phyloP scores from a whole-genome alignment of 805 yeast genomes.

The Nadsonia fulvescens region DNA sequence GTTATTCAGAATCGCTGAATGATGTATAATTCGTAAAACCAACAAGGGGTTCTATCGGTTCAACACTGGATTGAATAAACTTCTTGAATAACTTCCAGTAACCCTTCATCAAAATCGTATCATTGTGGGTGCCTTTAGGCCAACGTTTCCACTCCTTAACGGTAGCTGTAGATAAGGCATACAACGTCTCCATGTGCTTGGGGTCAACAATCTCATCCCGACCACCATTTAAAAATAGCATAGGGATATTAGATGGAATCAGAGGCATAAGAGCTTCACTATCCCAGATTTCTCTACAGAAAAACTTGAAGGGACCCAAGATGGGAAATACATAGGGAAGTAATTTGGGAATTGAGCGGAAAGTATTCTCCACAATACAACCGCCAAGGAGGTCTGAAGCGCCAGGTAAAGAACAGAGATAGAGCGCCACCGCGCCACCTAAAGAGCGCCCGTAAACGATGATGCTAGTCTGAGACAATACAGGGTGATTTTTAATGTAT shows the following conservation, averaged over 20 bases:
- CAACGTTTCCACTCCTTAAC: constrained; percentile 37
- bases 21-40: no score
- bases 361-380: constrained; percentile 72
- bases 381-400: constrained; percentile 37
- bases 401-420: constrained; percentile 40
- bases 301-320: constrained; percentile 31
- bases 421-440: constrained; percentile 89
- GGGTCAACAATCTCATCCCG: constrained; percentile 90
- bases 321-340: constrained; percentile 53
- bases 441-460: constrained; percentile 74
- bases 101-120: constrained; percentile 53
- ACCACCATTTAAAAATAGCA: constrained; percentile 53
- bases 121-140: constrained; percentile 59
- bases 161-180: constrained; percentile 29
- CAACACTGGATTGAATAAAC: constrained; percentile 18
- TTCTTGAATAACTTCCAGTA: constrained; percentile 59
- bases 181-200: constrained; percentile 48
- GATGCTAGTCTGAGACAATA: constrained; percentile 32
- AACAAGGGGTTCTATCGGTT: background rate
- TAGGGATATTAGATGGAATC: constrained; percentile 39
- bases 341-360: constrained; percentile 46
- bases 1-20: no score
- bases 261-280: constrained; percentile 41
- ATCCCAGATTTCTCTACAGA: constrained; percentile 75
- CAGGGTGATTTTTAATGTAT: constrained; percentile 35